A percentile compares a stretch with the other conserved stretches of the same genome.
These are phyloP conservation scores for Plasmodium ovale DNA, from an alignment of 169 alveolate genomes.

Conservation along the genomic window DNA sequence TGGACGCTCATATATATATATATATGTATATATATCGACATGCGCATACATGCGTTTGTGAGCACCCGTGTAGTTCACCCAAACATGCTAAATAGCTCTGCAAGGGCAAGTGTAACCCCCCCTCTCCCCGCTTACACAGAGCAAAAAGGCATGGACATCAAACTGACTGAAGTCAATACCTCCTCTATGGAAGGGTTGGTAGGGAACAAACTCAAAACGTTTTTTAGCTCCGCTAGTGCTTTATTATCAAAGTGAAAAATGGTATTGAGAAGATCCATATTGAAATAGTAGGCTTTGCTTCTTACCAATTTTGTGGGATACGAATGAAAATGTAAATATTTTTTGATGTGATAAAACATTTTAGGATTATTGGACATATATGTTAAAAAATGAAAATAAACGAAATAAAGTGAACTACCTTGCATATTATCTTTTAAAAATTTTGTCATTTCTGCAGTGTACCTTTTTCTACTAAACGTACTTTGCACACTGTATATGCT, in stretches of 20 bases:
- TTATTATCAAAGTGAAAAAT: slow-evolving; percentile 56
- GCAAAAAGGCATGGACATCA: slow-evolving; percentile 30
- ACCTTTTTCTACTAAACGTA: neutral
- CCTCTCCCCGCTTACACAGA: neutral
- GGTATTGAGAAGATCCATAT: slow-evolving; percentile 48
- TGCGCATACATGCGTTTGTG: no score
- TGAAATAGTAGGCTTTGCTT: slow-evolving; percentile 33
- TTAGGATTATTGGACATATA: slow-evolving; percentile 54
- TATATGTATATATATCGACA: no score
- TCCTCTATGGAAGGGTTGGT: slow-evolving; percentile 58
- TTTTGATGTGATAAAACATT: slow-evolving; percentile 46
- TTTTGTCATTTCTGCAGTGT: neutral
- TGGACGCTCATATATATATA: no score
- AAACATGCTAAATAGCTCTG: no score
- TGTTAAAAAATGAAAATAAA: slow-evolving; percentile 49
- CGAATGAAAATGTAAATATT: slow-evolving; percentile 59
- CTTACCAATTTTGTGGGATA: slow-evolving; percentile 33
- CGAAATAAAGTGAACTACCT: slow-evolving; percentile 24
- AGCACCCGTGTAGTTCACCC: no score
- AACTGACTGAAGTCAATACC: slow-evolving; percentile 8
- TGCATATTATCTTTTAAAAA: neutral
- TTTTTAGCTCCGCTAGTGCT: slow-evolving; percentile 32
- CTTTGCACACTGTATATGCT: neutral
- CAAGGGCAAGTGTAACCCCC: no score
- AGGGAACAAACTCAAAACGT: slow-evolving; percentile 39